Percentiles rank a stretch among this genome's conserved stretches.
Conservation (phyloP, 1,284 basidiomycete genomes). For the Malassezia vespertilionis region DNA sequence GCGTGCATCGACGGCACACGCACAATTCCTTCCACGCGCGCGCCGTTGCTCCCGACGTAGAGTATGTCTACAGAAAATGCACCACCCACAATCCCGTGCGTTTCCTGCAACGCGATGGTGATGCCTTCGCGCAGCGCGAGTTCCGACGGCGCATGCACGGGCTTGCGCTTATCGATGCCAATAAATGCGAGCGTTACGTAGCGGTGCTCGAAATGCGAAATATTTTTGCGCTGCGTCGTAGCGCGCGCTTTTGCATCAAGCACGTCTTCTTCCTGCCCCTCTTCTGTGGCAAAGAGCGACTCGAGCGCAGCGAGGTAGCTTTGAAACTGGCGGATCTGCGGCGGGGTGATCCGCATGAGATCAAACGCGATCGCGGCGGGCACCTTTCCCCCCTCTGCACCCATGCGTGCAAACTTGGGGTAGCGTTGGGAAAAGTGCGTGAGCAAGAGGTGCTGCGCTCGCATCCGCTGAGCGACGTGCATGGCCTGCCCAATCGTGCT, state of each 20-base stretch:
- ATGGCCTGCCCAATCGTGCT: slow-evolving; percentile 82
- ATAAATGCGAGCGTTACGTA: slow-evolving; percentile 13
- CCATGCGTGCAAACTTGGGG: slow-evolving; percentile 63
- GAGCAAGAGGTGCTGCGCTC: slow-evolving; percentile 66
- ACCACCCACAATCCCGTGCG: slow-evolving; percentile 21
- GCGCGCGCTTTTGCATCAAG: background rate
- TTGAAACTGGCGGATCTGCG: slow-evolving; percentile 69
- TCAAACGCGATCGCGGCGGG: slow-evolving; percentile 67
- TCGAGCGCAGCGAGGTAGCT: slow-evolving; percentile 64
- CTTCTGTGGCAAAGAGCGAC: slow-evolving; percentile 57
- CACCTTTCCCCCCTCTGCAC: slow-evolving; percentile 18
- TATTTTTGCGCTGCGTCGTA: background rate
- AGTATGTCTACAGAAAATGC: slow-evolving; percentile 28
- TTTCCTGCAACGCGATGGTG: slow-evolving; percentile 15
- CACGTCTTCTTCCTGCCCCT: slow-evolving; percentile 56
- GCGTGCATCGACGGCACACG: slow-evolving; percentile 12
- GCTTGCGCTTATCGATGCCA: background rate
- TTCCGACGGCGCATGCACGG: slow-evolving; percentile 7
- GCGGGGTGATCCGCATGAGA: slow-evolving; percentile 60
- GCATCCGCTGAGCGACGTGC: slow-evolving; percentile 62
- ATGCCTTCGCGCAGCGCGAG: slow-evolving; percentile 17
- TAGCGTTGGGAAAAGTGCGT: slow-evolving; percentile 94
- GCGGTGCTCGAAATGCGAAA: background rate
- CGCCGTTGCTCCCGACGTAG: slow-evolving; percentile 6
- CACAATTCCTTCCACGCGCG: slow-evolving; percentile 5